Percentiles rank a stretch among this genome's conserved stretches.
phyloP scores from a whole-genome alignment of 192 early-diverging fungal genomes.

The Coemansia sp. region DNA sequence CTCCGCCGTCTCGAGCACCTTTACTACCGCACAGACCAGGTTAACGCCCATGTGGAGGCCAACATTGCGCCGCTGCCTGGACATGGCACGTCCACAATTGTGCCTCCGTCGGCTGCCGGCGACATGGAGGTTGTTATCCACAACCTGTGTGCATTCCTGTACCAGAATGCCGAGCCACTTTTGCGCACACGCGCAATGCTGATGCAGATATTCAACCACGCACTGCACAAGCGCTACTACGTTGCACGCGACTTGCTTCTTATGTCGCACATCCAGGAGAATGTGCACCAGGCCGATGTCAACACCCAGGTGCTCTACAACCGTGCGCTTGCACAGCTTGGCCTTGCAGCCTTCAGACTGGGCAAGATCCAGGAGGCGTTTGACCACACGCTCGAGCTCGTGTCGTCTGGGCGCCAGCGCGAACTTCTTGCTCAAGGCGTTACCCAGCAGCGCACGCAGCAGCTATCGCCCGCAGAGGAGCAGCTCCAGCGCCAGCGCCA shows the following conservation, averaged over 20 bases:
- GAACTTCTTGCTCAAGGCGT: constrained; percentile 93
- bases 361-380: constrained; percentile 90
- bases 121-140: constrained; percentile 71
- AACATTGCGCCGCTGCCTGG: constrained; percentile 58
- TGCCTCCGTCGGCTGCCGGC: constrained; percentile 37
- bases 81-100: constrained; percentile 52
- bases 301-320: constrained; percentile 95
- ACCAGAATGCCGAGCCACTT: constrained; percentile 79
- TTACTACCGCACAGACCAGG: constrained; percentile 96
- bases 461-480: constrained; percentile 89
- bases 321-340: constrained; percentile 94
- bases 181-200: constrained; percentile 93
- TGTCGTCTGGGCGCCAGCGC: constrained; percentile 78
- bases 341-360: constrained; percentile 92
- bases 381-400: constrained; percentile 85
- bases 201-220: constrained; percentile 96
- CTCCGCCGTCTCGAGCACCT: constrained; percentile 92
- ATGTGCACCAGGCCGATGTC: constrained; percentile 83
- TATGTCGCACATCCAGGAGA: constrained; percentile 99
- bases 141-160: constrained; percentile 83
- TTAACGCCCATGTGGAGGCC: constrained; percentile 66
- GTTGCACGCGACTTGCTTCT: constrained; percentile 92
- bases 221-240: constrained; percentile 94
- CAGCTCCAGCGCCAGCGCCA: constrained; percentile 91
- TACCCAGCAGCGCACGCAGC: constrained; percentile 71